Conservation (phyloP, 2,329 filamentous ascomycete genomes). For the Neopestalotiopsis sp. region DNA sequence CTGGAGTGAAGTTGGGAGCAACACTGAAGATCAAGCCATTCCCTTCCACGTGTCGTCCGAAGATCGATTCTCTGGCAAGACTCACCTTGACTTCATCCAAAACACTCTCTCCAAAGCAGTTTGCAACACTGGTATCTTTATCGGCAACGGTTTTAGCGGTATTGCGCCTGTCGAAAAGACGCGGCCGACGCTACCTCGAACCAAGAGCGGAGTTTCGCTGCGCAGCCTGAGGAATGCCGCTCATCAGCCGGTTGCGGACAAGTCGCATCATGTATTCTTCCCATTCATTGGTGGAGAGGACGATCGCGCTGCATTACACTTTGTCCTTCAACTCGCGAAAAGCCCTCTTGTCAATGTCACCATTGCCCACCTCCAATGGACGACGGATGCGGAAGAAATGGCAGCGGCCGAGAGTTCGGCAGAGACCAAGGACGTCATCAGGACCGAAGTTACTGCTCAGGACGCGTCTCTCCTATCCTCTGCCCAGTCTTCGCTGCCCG, state of each 20-base stretch:
- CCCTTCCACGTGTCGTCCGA: slow-evolving; percentile 48
- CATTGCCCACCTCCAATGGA: slow-evolving; percentile 63
- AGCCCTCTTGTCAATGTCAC: slow-evolving; percentile 81
- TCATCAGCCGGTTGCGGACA: slow-evolving; percentile 64
- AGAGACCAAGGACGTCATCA: slow-evolving; percentile 29
- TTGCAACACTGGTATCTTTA: slow-evolving; percentile 77
- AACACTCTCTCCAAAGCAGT: slow-evolving; percentile 66
- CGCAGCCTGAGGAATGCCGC: slow-evolving; percentile 62
- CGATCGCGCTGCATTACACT: slow-evolving; percentile 77
- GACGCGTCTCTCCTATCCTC: slow-evolving; percentile 41
- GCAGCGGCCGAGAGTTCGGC: slow-evolving; percentile 22
- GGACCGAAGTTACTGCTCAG: slow-evolving; percentile 38
- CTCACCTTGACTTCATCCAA: slow-evolving; percentile 77
- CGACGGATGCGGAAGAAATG: slow-evolving; percentile 28
- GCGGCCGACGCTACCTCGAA: slow-evolving; percentile 48
- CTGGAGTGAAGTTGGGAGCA: slow-evolving; percentile 83
- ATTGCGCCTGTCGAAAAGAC: slow-evolving; percentile 35
- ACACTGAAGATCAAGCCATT: slow-evolving; percentile 66
- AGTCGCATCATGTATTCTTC: slow-evolving; percentile 82
- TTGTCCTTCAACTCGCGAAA: slow-evolving; percentile 83
- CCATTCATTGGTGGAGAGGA: slow-evolving; percentile 87
- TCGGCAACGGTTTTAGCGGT: slow-evolving; percentile 67
- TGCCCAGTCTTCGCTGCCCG: slow-evolving; percentile 38
- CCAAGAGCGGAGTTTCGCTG: slow-evolving; percentile 62
- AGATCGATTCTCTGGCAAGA: slow-evolving; percentile 65